phyloP scores from a whole-genome alignment of 176 grass and related monocot species.

The Musa itinerans region DNA sequence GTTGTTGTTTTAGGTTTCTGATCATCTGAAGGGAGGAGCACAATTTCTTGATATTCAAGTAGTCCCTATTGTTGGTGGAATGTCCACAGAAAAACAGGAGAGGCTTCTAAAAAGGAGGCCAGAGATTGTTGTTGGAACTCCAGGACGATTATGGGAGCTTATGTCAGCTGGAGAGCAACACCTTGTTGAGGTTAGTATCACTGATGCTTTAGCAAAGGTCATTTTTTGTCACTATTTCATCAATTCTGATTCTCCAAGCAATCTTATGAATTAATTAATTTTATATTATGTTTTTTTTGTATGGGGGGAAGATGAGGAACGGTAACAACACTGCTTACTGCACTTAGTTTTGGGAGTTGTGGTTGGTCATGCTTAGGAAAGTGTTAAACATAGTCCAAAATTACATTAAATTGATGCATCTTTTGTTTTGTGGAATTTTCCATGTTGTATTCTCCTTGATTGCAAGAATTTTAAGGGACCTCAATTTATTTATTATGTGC shows the following conservation, averaged over 20 bases:
- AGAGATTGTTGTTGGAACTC: slow-evolving; percentile 92
- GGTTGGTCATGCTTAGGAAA: too few species aligned
- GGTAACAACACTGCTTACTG: too few species aligned
- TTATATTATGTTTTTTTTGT: too few species aligned
- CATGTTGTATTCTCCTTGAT: too few species aligned
- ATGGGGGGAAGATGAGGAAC: too few species aligned
- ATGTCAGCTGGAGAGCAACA: slow-evolving; percentile 74
- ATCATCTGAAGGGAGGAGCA: slow-evolving; percentile 73
- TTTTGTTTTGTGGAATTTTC: too few species aligned
- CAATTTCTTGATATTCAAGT: slow-evolving; percentile 62
- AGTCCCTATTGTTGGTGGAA: slow-evolving; percentile 79
- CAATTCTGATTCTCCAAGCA: background rate
- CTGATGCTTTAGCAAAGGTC: background rate
- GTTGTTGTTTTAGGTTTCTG: slow-evolving; percentile 48
- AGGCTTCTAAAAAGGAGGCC: slow-evolving; percentile 66
- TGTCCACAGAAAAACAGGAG: slow-evolving; percentile 92
- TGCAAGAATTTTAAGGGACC: too few species aligned
- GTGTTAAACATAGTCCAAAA: too few species aligned
- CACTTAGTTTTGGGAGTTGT: too few species aligned
- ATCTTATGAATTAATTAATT: too few species aligned
- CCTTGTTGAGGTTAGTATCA: slow-evolving; percentile 52
- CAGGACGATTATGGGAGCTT: slow-evolving; percentile 87
- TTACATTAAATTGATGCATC: too few species aligned
- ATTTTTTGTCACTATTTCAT: background rate
- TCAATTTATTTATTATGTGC: too few species aligned